These are phyloP conservation scores for Coemansia sp. DNA, from an alignment of 192 early-diverging fungal genomes.

Conservation along the genomic window DNA sequence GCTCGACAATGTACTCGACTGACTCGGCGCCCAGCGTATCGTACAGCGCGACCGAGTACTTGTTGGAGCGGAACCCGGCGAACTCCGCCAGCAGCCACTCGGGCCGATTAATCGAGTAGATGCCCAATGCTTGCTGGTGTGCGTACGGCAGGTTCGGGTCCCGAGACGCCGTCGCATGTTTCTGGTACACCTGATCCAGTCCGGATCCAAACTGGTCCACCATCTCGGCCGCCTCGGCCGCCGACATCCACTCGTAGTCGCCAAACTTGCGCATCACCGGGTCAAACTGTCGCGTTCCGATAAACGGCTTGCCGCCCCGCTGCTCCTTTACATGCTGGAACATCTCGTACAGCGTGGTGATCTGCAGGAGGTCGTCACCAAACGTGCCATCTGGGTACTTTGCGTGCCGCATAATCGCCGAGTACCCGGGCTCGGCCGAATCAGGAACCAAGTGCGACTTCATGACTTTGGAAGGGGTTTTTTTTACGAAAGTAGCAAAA, in stretches of 20 bases:
- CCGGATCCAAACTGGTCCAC: conserved; percentile 67
- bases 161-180: conserved; percentile 1
- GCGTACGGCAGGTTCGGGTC: conserved; percentile 5
- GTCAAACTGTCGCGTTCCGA: conserved; percentile 61
- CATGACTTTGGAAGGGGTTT: background rate
- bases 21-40: conserved; percentile 83
- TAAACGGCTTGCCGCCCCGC: conserved; percentile 50
- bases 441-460: conserved; percentile 34
- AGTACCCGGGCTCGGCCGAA: conserved; percentile 42
- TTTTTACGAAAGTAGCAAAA: background rate
- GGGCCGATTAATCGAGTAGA: conserved; percentile 73
- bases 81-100: conserved; percentile 73
- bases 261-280: conserved; percentile 54
- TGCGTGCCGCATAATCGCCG: conserved; percentile 29
- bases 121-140: conserved; percentile 53
- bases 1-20: conserved; percentile 78
- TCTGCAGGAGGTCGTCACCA: conserved; percentile 2
- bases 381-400: conserved; percentile 19
- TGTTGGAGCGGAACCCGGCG: conserved; percentile 59
- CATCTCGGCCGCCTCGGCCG: conserved; percentile 55
- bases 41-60: conserved; percentile 74
- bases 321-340: conserved; percentile 38
- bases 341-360: conserved; percentile 39
- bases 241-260: conserved; percentile 64
- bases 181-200: conserved; percentile 58